These are phyloP conservation scores for Oryza australiensis DNA, from an alignment of 176 grass and related monocot species.

Conservation along the genomic window DNA sequence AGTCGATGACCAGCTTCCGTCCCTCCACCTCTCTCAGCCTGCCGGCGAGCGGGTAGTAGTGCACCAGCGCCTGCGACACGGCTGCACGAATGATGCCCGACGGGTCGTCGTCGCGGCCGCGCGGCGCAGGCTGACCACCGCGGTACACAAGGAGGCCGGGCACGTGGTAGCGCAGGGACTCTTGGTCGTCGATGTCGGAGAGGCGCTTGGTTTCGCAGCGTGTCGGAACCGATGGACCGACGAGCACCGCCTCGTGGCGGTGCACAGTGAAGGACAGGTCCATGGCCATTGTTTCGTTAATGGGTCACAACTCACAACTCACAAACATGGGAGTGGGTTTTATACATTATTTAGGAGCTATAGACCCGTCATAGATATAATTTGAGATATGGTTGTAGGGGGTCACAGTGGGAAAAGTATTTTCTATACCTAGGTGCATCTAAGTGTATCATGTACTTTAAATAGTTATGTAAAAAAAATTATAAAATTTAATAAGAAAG, in stretches of 20 bases:
- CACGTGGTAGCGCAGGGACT: conserved; percentile 13
- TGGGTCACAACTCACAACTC: too few species aligned
- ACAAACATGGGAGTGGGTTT: too few species aligned
- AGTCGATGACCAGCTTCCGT: conserved; percentile 45
- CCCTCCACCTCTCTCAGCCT: conserved; percentile 24
- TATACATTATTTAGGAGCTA: too few species aligned
- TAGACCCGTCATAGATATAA: too few species aligned
- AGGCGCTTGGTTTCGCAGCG: conserved; percentile 29
- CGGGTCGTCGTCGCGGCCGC: conserved; percentile 12
- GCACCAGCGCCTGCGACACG: conserved; percentile 18
- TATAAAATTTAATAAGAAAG: too few species aligned
- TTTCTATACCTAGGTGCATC: too few species aligned
- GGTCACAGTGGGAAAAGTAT: too few species aligned
- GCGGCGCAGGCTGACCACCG: background rate
- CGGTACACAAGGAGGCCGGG: conserved; percentile 22
- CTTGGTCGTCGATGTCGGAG: conserved; percentile 52
- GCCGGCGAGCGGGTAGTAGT: conserved; percentile 40
- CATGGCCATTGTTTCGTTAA: too few species aligned
- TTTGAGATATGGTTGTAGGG: too few species aligned
- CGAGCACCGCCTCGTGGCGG: conserved; percentile 21
- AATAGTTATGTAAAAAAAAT: too few species aligned
- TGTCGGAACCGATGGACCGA: conserved; percentile 14
- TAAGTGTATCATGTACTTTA: too few species aligned
- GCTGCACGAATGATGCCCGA: conserved; percentile 10
- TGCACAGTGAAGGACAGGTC: background rate